Percentiles rank a stretch among this genome's conserved stretches.
Evolutionary conservation across 164 flowering plant genomes (phyloP).

Genomic region (Macadamia tetraphylla): DNA sequence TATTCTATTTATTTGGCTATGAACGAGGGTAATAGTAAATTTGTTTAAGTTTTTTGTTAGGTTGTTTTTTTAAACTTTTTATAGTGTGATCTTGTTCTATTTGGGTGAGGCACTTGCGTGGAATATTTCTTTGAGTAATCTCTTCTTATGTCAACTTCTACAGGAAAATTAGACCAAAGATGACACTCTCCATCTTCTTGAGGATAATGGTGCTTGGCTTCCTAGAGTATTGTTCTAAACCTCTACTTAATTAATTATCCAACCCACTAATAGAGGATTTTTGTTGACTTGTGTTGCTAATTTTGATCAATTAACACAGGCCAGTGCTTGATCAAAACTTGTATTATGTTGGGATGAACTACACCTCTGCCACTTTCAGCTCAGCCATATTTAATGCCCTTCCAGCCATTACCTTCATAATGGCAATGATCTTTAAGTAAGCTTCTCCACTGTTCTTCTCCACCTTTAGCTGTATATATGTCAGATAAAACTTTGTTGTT

Average conservation of each 20-base stretch:
- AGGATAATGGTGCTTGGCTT: slow-evolving; percentile 66
- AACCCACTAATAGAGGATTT: no score
- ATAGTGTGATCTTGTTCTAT: no score
- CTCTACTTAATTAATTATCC: no score
- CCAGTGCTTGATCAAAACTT: slow-evolving; percentile 88
- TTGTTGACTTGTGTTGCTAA: slow-evolving; percentile 8
- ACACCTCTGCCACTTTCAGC: slow-evolving; percentile 73
- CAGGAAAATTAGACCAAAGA: slow-evolving; percentile 78
- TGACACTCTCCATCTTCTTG: slow-evolving; percentile 58
- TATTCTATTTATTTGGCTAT: no score
- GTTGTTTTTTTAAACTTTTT: no score
- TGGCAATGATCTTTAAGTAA: slow-evolving; percentile 80
- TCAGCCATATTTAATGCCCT: slow-evolving; percentile 62
- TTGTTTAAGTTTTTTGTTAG: no score
- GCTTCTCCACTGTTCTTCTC: background rate
- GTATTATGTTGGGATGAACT: slow-evolving; percentile 64
- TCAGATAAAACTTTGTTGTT: background rate
- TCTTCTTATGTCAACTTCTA: slow-evolving; percentile 1
- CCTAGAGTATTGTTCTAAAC: slow-evolving; percentile 55
- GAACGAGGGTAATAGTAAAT: no score
- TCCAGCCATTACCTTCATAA: slow-evolving; percentile 81
- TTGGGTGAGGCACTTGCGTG: no score
- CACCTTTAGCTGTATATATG: no score
- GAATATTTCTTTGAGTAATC: background rate
- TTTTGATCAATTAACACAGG: slow-evolving; percentile 27